A percentile compares a stretch with the other conserved stretches of the same genome.
phyloP scores from a whole-genome alignment of 2,329 filamentous ascomycete genomes.

The Exophiala sideris region DNA sequence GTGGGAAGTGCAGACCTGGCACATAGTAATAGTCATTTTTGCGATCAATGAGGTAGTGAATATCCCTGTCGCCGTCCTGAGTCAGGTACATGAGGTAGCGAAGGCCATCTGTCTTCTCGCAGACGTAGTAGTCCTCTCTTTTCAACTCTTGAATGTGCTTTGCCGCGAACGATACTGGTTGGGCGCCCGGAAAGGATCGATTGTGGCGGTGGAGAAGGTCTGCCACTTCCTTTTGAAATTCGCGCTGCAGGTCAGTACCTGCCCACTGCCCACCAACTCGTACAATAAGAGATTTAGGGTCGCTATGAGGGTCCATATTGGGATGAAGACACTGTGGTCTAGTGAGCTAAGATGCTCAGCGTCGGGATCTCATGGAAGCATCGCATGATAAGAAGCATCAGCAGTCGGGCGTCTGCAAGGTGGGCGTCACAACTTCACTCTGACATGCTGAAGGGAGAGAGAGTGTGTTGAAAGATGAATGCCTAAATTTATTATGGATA shows the following conservation, averaged over 20 bases:
- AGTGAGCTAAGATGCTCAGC: background rate
- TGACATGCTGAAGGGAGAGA: too few species aligned
- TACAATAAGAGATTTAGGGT: constrained; percentile 17
- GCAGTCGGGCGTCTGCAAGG: too few species aligned
- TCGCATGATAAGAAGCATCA: background rate
- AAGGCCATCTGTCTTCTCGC: constrained; percentile 96
- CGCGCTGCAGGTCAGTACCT: constrained; percentile 55
- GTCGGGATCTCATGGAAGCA: too few species aligned
- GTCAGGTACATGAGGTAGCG: constrained; percentile 92
- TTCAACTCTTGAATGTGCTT: constrained; percentile 80
- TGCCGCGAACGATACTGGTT: constrained; percentile 87
- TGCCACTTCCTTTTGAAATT: constrained; percentile 71
- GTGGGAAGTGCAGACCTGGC: constrained; percentile 74
- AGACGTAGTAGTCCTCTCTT: constrained; percentile 87
- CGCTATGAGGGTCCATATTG: constrained; percentile 9
- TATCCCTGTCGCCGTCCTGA: constrained; percentile 51
- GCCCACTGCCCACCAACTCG: constrained; percentile 57
- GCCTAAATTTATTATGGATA: too few species aligned
- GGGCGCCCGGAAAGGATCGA: constrained; percentile 73
- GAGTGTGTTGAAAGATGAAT: too few species aligned
- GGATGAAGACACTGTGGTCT: background rate
- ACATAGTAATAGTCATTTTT: constrained; percentile 97
- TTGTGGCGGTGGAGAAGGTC: constrained; percentile 67
- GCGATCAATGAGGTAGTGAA: constrained; percentile 91
- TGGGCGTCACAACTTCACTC: too few species aligned